These are phyloP conservation scores for Dictyophora rubrovolvata DNA, from an alignment of 768 basidiomycete genomes.

Conservation along the genomic window DNA sequence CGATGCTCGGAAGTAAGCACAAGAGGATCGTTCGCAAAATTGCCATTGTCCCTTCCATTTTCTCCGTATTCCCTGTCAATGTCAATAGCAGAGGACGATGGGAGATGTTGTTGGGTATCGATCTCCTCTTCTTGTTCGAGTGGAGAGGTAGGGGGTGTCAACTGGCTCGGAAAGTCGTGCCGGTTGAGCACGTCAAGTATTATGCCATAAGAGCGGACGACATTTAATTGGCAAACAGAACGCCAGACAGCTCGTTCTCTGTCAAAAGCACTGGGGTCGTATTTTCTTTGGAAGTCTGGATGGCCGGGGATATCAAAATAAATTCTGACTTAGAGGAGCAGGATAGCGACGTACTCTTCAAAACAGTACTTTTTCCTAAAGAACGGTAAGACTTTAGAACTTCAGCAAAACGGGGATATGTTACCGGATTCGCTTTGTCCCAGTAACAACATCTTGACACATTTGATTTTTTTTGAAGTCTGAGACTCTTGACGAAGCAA, in stretches of 20 bases:
- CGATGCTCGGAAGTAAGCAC: constrained; percentile 25
- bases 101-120: neutral
- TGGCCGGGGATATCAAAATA: neutral
- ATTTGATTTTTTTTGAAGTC: constrained; percentile 49
- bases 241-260: constrained; percentile 64
- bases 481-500: constrained; percentile 63
- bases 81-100: neutral
- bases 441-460: constrained; percentile 64
- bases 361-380: constrained; percentile 8
- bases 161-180: neutral
- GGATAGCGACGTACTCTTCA: neutral
- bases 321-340: neutral
- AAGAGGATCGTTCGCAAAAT: neutral
- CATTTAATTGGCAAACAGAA: constrained; percentile 63
- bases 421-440: constrained; percentile 85
- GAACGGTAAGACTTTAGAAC: constrained; percentile 3
- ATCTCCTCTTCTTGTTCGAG: neutral
- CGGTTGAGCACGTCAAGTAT: constrained; percentile 39
- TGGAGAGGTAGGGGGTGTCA: constrained; percentile 1
- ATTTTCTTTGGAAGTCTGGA: constrained; percentile 76
- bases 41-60: neutral
- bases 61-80: neutral
- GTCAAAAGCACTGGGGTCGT: constrained; percentile 59
- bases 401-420: constrained; percentile 25
- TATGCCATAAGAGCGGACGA: constrained; percentile 60